phyloP scores from a whole-genome alignment of 2,329 filamentous ascomycete genomes.

The Paraphoma sp. region DNA sequence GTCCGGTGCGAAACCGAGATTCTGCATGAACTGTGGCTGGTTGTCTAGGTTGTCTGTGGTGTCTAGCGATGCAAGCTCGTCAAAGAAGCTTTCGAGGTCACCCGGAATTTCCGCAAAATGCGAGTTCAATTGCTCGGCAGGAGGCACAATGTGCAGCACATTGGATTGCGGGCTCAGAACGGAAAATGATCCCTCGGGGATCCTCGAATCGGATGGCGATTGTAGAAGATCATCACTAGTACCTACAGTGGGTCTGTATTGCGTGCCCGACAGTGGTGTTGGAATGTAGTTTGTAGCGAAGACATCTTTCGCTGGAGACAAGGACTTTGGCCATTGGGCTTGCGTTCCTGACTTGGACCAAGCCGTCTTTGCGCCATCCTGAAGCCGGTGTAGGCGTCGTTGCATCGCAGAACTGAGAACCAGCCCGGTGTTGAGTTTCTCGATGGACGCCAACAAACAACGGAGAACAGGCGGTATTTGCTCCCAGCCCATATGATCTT shows the following conservation, averaged over 20 bases:
- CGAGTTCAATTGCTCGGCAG: constrained; percentile 18
- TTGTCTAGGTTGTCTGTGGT: constrained; percentile 60
- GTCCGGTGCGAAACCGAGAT: constrained; percentile 69
- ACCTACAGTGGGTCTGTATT: neutral
- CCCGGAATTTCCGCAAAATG: constrained; percentile 47
- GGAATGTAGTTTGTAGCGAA: constrained; percentile 18
- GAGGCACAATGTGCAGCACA: constrained; percentile 3
- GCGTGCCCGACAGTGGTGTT: constrained; percentile 10
- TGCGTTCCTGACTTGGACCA: constrained; percentile 10
- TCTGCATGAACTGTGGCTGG: constrained; percentile 70
- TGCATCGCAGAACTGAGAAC: constrained; percentile 19
- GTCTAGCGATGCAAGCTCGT: constrained; percentile 64
- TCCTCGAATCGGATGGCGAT: too few species aligned
- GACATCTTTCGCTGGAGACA: neutral
- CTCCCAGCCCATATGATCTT: constrained; percentile 26
- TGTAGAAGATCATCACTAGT: too few species aligned
- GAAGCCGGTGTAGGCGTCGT: constrained; percentile 25
- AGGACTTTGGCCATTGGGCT: constrained; percentile 1
- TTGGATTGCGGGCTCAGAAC: constrained; percentile 9
- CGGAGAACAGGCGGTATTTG: constrained; percentile 37
- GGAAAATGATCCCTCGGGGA: too few species aligned
- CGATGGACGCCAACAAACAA: constrained; percentile 31
- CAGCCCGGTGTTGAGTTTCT: constrained; percentile 18
- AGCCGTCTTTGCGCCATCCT: constrained; percentile 13
- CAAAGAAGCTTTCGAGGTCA: constrained; percentile 61